A percentile compares a stretch with the other conserved stretches of the same genome.
phyloP scores from a whole-genome alignment of 306 rosid species.

The Lathyrus sativus region DNA sequence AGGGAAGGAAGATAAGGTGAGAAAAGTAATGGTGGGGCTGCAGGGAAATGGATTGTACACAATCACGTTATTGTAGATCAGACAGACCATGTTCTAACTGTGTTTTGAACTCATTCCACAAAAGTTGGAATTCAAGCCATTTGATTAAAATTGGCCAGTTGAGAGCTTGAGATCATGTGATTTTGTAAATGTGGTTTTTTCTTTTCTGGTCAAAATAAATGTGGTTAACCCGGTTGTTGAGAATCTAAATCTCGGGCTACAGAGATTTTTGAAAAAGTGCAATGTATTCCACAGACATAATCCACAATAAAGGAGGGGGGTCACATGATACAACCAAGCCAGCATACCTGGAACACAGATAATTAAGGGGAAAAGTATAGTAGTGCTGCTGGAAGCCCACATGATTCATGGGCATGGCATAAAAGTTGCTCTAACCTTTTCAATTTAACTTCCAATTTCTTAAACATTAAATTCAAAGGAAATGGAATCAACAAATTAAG shows the following conservation, averaged over 20 bases:
- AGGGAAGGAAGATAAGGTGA: slow-evolving; percentile 25
- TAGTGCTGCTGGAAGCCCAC: slow-evolving; percentile 21
- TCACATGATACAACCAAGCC: slow-evolving; percentile 39
- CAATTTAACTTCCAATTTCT: slow-evolving; percentile 3
- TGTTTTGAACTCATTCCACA: not conserved
- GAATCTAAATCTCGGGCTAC: not conserved
- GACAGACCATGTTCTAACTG: not conserved
- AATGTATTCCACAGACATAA: slow-evolving; percentile 28
- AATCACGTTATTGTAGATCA: not conserved
- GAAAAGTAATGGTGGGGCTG: slow-evolving; percentile 30
- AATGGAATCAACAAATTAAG: slow-evolving; percentile 9
- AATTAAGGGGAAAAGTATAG: slow-evolving; percentile 26
- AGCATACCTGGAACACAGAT: slow-evolving; percentile 38
- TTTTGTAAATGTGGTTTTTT: not conserved
- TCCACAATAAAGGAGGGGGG: slow-evolving; percentile 35
- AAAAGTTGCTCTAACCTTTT: slow-evolving; percentile 33
- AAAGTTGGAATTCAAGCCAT: not conserved
- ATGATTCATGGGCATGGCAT: slow-evolving; percentile 27
- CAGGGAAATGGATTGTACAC: not conserved
- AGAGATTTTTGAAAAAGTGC: slow-evolving; percentile 3
- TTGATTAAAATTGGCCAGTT: not conserved
- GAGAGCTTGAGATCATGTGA: not conserved
- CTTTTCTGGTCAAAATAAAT: too few relatives aligned
- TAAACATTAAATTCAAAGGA: slow-evolving; percentile 13
- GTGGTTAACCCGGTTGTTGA: not conserved